phyloP scores from a whole-genome alignment of 129 eudicot species.

The Flaveria sonorensis region DNA sequence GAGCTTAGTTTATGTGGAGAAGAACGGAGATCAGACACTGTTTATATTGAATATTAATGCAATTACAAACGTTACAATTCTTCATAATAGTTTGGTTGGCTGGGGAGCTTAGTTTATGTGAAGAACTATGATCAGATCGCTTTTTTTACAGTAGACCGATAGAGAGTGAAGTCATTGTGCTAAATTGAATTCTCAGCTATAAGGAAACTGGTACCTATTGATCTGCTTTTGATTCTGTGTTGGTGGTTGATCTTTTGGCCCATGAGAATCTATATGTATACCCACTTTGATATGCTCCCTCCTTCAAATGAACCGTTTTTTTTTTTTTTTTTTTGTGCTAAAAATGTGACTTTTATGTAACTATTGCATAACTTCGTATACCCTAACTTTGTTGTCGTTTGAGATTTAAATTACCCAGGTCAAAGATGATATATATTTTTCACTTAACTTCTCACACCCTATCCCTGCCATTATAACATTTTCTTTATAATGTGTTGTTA shows the following conservation, averaged over 20 bases:
- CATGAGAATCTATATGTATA: constrained; percentile 5
- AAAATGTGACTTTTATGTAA: not conserved
- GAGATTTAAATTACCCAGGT: not conserved
- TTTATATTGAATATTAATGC: not conserved
- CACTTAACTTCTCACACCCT: not conserved
- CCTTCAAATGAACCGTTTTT: not conserved
- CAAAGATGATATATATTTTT: not conserved
- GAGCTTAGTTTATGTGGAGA: not conserved
- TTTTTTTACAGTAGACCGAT: not conserved
- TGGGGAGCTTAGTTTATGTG: constrained; percentile 13
- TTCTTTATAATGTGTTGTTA: not conserved
- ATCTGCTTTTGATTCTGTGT: not conserved
- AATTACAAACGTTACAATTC: not conserved
- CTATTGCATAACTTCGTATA: too few species aligned
- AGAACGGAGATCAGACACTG: not conserved
- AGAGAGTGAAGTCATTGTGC: constrained; percentile 18
- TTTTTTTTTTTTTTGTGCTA: not conserved
- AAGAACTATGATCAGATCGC: not conserved
- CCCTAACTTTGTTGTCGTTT: not conserved
- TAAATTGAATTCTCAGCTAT: constrained; percentile 14
- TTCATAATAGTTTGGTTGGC: constrained; percentile 1
- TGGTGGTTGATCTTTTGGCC: constrained; percentile 15
- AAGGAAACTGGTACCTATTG: not conserved
- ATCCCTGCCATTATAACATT: not conserved
- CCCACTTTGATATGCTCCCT: not conserved